Conservation (phyloP, 2,329 filamentous ascomycete genomes). For the Epichloe scottii region DNA sequence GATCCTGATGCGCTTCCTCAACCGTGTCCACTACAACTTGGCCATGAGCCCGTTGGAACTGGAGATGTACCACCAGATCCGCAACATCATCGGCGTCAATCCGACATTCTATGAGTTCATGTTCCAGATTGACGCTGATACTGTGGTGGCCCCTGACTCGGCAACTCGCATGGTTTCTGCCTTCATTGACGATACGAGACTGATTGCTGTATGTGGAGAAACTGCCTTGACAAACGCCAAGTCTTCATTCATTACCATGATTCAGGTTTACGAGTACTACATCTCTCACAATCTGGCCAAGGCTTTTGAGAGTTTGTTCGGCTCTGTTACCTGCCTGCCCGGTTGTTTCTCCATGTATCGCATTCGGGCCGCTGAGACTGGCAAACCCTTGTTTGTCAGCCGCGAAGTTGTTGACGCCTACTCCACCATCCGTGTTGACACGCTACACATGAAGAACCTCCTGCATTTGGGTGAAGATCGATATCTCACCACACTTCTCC, state of each 20-base stretch:
- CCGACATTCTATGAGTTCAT: conserved; percentile 97
- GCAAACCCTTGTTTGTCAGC: conserved; percentile 93
- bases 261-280: conserved; percentile 99
- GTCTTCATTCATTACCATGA: conserved; percentile 91
- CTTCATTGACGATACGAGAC: conserved; percentile 79
- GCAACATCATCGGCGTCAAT: conserved; percentile 97
- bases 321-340: conserved; percentile 91
- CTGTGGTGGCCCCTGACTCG: conserved; percentile 79
- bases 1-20: conserved; percentile 96
- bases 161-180: conserved; percentile 84
- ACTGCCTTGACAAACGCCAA: conserved; percentile 89
- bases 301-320: conserved; percentile 94
- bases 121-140: conserved; percentile 94
- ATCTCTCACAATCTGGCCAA: conserved; percentile 96
- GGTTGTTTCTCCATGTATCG: conserved; percentile 99
- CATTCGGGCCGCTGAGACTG: conserved; percentile 83
- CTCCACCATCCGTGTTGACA: conserved; percentile 88
- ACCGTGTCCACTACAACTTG: conserved; percentile 95
- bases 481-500: conserved; percentile 84
- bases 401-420: conserved; percentile 82
- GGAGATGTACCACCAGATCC: conserved; percentile 97
- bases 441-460: conserved; percentile 96
- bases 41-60: conserved; percentile 93
- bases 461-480: conserved; percentile 95
- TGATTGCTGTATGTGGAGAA: conserved; percentile 93